phyloP scores from a whole-genome alignment of 768 basidiomycete genomes.

The Phylloporus rhodoxanthus region DNA sequence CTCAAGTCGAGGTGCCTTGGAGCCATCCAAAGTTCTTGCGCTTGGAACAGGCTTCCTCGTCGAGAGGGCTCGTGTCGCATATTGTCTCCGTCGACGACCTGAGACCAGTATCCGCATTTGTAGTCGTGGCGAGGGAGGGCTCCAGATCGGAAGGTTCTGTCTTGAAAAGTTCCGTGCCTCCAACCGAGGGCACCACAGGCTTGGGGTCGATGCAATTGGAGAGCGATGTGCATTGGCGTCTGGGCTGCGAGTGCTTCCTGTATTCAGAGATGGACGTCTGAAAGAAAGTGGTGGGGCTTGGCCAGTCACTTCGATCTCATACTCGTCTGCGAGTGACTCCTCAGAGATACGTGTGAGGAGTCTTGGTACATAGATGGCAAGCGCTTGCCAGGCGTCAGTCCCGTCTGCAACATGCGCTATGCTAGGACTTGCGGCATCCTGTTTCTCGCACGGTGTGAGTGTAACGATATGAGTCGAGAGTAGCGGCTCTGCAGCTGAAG shows the following conservation, averaged over 20 bases:
- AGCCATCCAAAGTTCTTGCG: constrained; percentile 3
- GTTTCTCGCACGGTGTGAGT: too few relatives aligned
- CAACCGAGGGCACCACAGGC: background rate
- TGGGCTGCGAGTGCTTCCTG: background rate
- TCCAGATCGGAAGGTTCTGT: background rate
- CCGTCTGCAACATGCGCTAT: background rate
- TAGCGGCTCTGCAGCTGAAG: background rate
- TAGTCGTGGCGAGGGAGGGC: background rate
- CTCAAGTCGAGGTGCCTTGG: constrained; percentile 2
- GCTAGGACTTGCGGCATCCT: background rate
- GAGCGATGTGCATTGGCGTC: background rate
- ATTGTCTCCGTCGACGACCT: background rate
- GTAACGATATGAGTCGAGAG: background rate
- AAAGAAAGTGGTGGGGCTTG: constrained; percentile 4
- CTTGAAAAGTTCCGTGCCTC: background rate
- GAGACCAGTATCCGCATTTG: too few relatives aligned
- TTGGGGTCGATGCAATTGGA: background rate
- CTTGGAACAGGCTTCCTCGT: background rate
- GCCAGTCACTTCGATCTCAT: background rate
- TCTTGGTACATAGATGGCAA: background rate
- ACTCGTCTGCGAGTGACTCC: constrained; percentile 3
- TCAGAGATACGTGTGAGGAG: constrained; percentile 6
- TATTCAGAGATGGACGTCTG: background rate
- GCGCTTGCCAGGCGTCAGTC: background rate
- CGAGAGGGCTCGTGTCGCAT: background rate